Base-by-base conservation (phyloP, 176 grass and related monocot genomes). In the Paspalum notatum region DNA sequence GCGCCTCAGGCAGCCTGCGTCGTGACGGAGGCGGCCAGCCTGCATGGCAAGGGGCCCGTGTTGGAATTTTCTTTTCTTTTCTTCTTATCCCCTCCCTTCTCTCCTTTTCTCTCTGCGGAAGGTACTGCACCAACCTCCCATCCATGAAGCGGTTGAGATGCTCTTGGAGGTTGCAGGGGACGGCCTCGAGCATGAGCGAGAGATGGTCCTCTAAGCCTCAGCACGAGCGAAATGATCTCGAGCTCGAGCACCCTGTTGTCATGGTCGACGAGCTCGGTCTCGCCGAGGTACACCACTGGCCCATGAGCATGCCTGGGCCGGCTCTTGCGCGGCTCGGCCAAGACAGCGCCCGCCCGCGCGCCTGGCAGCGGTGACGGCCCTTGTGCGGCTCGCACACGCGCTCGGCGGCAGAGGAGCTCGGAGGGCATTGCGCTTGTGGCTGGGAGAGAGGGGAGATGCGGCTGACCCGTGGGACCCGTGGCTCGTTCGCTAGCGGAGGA, bases 271-370 rank as follows among this genome's bases (percentile, higher is more conserved):
- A 93, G 87, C 90, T 98, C 96, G 53, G 92, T 82, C 86, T 98
- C 92, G 9, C 92, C 96, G 39, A 98, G 86, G 82, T 98, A 98
- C 68, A 98, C 92, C 21, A 98, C 90, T 21, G 90, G 83, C 96
- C 95, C 67, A 98, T 78, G 16, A n/a, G n/a, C n/a, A n/a, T n/a
- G 95, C 92, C 84, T 93, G 80, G 5, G 92, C 92, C 84, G 95
- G n/a, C n/a, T n/a, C n/a, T n/a, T n/a, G n/a, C n/a, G n/a, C n/a
- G n/a, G n/a, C n/a, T n/a, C n/a, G n/a, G n/a, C n/a, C n/a, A n/a
- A n/a, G n/a, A n/a, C n/a, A n/a, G n/a, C n/a, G n/a, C n/a, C n/a
- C n/a, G n/a, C n/a, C n/a, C n/a, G n/a, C n/a, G n/a, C n/a, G 88
- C 55, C 90, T 95, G 47, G 95, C 90, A 39, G 95, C 95, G 37